These are phyloP conservation scores for Auriscalpium microsporum DNA, from an alignment of 768 basidiomycete species.

Conservation along the genomic window DNA sequence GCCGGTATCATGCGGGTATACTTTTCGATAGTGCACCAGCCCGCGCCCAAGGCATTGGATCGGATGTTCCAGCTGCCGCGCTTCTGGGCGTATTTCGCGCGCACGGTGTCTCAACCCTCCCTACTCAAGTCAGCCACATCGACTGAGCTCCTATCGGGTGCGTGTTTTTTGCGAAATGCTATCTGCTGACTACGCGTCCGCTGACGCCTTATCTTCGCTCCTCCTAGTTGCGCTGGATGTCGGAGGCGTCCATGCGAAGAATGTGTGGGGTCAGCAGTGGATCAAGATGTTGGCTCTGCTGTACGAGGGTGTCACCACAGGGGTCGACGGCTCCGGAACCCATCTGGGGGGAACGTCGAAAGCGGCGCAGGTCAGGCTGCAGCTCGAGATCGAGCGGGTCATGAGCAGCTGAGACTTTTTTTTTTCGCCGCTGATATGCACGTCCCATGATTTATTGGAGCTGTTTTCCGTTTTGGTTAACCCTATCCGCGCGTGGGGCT, in stretches of 20 bases:
- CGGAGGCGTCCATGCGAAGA: constrained; percentile 49
- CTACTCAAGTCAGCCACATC: constrained; percentile 53
- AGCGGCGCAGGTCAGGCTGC: constrained; percentile 54
- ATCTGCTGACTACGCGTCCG: not conserved
- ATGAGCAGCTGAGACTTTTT: constrained; percentile 22
- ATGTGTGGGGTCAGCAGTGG: constrained; percentile 75
- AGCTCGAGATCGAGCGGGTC: constrained; percentile 60
- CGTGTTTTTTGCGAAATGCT: constrained; percentile 18
- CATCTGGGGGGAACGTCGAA: constrained; percentile 52
- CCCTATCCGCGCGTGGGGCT: too few species aligned
- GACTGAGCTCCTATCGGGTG: constrained; percentile 62
- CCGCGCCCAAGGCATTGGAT: constrained; percentile 35
- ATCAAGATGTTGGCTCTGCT: constrained; percentile 60
- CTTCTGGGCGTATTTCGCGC: constrained; percentile 66
- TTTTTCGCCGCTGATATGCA: not conserved
- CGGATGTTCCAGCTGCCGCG: constrained; percentile 51
- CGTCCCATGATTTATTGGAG: not conserved
- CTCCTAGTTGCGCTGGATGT: constrained; percentile 61
- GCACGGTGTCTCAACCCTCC: constrained; percentile 44
- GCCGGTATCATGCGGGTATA: constrained; percentile 82
- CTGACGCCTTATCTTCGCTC: constrained; percentile 2
- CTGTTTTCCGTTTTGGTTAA: too few species aligned
- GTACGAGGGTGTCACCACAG: constrained; percentile 49
- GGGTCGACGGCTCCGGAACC: constrained; percentile 25
- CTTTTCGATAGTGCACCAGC: constrained; percentile 52